Evolutionary conservation across 2,329 filamentous ascomycete species (phyloP), one percentile per base, ranked within the genome.

Genomic region (Aspergillus novoparasiticus): DNA sequence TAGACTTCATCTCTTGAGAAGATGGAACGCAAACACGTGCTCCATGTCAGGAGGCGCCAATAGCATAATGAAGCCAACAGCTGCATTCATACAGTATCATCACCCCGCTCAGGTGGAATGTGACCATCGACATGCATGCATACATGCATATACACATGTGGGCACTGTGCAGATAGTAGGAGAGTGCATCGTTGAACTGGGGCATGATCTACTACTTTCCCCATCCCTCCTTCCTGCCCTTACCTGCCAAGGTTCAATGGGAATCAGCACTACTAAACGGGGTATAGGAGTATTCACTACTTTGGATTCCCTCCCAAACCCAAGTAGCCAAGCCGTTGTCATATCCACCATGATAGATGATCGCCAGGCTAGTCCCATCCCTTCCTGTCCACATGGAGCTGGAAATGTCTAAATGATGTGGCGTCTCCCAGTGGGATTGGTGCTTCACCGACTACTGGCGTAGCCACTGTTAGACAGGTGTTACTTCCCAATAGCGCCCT

Each of bases 81-180:
- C 16, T 32, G 30, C 28, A 32, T 36, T 41, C 51, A 59, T 34
- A 28, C 53, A 51, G 28, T 39, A 11, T 50, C 23, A 43, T 59
- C 23, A 23, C n/a, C 64, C 64, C 58, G 50, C 64, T 59, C 36
- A 23, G 28, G 34, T 65, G 64, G 64, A 66, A 66, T 66, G 64
- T 57, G 62, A 64, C 64, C 59, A 60, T 59, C 45, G 39, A 32
- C 51, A 46, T 30, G 59, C 58, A 55, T 66, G 58, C 63, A 58
- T 62, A 48, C 57, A n/a, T 54, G 36, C 28, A 43, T 55, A 34
- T 30, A 48, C 43, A 60, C 60, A 62, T 63, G 61, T 63, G 61
- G 57, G 39, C 57, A 56, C 56, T 58, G 54, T 39, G 58, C 57
- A 48, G 51, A 55, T 55, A 55, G 36, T 12, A 6, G 12, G 6